These are phyloP conservation scores for Vaccinium vitisidaea DNA, from an alignment of 148 eudicot species.

Conservation along the genomic window DNA sequence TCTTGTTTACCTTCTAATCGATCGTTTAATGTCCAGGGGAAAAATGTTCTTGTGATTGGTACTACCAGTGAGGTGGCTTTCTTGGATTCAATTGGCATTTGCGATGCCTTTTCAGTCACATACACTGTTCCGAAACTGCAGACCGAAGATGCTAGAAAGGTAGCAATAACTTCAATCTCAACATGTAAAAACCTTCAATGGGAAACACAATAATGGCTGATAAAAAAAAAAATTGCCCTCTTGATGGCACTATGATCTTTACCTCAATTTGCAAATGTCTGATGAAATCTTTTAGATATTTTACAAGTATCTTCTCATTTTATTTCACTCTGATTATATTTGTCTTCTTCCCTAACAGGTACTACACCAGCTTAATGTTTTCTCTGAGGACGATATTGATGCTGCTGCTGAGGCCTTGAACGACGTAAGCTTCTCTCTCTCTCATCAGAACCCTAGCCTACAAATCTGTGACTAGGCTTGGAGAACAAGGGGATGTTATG, in stretches of 20 bases:
- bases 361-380: conserved; percentile 72
- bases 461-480: not conserved
- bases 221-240: not conserved
- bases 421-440: conserved; percentile 50
- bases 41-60: conserved; percentile 84
- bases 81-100: conserved; percentile 81
- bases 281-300: not conserved
- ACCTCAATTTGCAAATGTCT: not conserved
- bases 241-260: conserved; percentile 1
- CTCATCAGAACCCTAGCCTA: not conserved
- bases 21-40: conserved; percentile 51
- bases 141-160: conserved; percentile 67
- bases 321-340: not conserved
- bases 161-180: not conserved
- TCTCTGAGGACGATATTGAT: conserved; percentile 69
- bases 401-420: conserved; percentile 90
- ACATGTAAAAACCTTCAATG: not conserved
- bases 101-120: conserved; percentile 82
- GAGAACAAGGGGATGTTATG: not conserved
- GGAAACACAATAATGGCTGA: not conserved
- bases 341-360: conserved; percentile 46
- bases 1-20: not conserved
- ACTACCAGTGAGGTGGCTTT: conserved; percentile 86
- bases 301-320: not conserved
- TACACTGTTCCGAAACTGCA: conserved; percentile 77